A percentile compares a stretch with the other conserved stretches of the same genome.
These are phyloP conservation scores for Sarocladium kiliense DNA, from an alignment of 2,329 filamentous ascomycete species.

Conservation along the genomic window DNA sequence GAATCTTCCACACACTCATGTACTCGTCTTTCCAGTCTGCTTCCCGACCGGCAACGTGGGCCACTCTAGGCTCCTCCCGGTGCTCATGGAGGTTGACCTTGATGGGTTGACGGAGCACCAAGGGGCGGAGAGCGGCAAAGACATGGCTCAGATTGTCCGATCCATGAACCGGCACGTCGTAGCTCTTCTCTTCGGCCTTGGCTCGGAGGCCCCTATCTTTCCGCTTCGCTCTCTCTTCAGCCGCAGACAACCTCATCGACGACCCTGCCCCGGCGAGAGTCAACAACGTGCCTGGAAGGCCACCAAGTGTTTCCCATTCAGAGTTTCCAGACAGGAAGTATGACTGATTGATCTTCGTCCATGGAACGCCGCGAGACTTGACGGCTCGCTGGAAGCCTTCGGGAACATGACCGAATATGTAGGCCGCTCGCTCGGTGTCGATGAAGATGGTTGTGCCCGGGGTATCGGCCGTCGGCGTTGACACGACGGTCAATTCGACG, in stretches of 20 bases:
- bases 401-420: constrained; percentile 75
- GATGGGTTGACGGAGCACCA: constrained; percentile 81
- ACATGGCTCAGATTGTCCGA: constrained; percentile 74
- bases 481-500: constrained; percentile 67
- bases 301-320: constrained; percentile 72
- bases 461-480: constrained; percentile 76
- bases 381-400: constrained; percentile 83
- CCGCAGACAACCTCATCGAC: constrained; percentile 47
- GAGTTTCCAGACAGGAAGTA: constrained; percentile 72
- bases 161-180: constrained; percentile 65
- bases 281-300: constrained; percentile 78
- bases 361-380: constrained; percentile 58
- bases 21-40: constrained; percentile 73
- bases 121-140: constrained; percentile 76
- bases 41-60: constrained; percentile 27
- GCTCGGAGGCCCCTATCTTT: constrained; percentile 31
- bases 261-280: constrained; percentile 55
- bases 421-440: constrained; percentile 75
- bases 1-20: constrained; percentile 81
- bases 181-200: constrained; percentile 17
- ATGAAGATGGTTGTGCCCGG: constrained; percentile 72
- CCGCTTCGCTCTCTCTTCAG: constrained; percentile 37
- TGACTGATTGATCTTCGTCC: constrained; percentile 66
- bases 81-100: constrained; percentile 70
- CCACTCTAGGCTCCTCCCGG: constrained; percentile 28